Evolutionary conservation across 768 basidiomycete genomes (phyloP).

Genomic region (Rhizopogon vesiculosus): DNA sequence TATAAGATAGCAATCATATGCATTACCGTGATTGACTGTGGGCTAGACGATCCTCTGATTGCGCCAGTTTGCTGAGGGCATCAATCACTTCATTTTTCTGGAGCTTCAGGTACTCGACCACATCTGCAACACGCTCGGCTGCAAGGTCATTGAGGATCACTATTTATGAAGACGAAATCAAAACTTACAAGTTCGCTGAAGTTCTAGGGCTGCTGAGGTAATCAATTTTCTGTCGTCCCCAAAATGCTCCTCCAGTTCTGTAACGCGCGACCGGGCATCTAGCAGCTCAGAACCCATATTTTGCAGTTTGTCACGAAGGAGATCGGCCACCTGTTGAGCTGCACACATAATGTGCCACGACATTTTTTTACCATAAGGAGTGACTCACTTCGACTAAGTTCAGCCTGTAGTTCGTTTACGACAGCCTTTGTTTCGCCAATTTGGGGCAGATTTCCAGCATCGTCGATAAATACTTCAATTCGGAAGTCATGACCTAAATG

Average conservation of each 20-base stretch:
- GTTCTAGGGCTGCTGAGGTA: constrained; percentile 15
- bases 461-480: constrained; percentile 24
- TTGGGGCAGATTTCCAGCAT: constrained; percentile 20
- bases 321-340: constrained; percentile 46
- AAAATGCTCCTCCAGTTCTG: constrained; percentile 30
- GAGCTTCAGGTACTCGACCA: constrained; percentile 20
- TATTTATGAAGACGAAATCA: background rate
- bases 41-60: constrained; percentile 22
- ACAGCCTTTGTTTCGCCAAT: constrained; percentile 21
- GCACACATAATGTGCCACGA: constrained; percentile 5
- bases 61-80: constrained; percentile 13
- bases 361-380: background rate
- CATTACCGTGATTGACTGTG: constrained; percentile 19
- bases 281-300: constrained; percentile 36
- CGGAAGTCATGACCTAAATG: constrained; percentile 4
- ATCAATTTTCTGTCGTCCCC: constrained; percentile 17
- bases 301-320: constrained; percentile 43
- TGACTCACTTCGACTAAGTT: constrained; percentile 30
- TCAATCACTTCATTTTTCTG: constrained; percentile 25
- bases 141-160: constrained; percentile 14
- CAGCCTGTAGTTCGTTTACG: constrained; percentile 29
- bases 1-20: background rate
- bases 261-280: constrained; percentile 35
- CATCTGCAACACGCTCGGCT: constrained; percentile 15
- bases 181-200: constrained; percentile 21